phyloP scores from a whole-genome alignment of 2,329 filamentous ascomycete genomes.

The Zasmidium cellare region DNA sequence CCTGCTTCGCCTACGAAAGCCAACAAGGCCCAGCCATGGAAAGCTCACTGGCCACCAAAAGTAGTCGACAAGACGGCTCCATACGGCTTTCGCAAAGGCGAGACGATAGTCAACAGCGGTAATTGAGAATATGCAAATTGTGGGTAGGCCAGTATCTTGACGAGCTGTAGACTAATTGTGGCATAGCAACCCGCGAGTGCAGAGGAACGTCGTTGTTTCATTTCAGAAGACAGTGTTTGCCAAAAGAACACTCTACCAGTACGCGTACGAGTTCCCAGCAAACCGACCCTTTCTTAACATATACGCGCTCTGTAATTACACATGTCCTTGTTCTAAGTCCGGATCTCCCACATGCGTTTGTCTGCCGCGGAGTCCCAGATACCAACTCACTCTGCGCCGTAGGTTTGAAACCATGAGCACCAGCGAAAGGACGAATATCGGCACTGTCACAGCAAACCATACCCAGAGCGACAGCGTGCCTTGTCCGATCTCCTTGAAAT shows the following conservation, averaged over 20 bases:
- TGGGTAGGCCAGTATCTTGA: too few relatives aligned
- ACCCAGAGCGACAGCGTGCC: constrained; percentile 3
- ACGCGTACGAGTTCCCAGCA: too few relatives aligned
- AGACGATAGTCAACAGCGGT: constrained; percentile 12
- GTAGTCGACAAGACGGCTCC: constrained; percentile 4
- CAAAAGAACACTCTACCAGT: too few relatives aligned
- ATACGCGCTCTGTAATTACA: too few relatives aligned
- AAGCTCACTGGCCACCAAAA: constrained; percentile 12
- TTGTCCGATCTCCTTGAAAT: constrained; percentile 4
- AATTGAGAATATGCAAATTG: too few relatives aligned
- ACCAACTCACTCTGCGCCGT: background rate
- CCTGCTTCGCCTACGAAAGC: background rate
- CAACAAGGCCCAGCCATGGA: constrained; percentile 13
- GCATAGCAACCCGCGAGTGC: too few relatives aligned
- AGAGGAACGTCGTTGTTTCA: too few relatives aligned
- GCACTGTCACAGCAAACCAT: background rate
- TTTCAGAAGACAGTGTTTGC: too few relatives aligned
- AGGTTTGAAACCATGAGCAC: background rate
- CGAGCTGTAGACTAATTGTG: too few relatives aligned
- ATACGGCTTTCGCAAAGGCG: constrained; percentile 12
- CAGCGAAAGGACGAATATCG: background rate
- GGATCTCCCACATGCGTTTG: background rate
- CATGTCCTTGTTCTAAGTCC: background rate
- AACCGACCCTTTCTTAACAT: too few relatives aligned
- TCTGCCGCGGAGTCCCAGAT: background rate